Conservation (phyloP, 805 yeast species). For the Kluyveromyces aestuarii region DNA sequence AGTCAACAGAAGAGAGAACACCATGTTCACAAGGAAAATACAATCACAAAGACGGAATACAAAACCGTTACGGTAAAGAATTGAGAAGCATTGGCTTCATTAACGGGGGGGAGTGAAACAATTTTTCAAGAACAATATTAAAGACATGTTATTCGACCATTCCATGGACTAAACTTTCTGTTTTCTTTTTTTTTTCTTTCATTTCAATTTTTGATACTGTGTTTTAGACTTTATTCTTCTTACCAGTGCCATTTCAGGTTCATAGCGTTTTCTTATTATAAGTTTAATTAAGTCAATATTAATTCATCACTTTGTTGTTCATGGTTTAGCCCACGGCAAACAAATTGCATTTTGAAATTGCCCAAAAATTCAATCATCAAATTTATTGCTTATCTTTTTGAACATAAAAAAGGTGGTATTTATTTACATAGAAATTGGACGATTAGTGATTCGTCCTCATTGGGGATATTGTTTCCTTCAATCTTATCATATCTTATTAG, state of each 20-base stretch:
- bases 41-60: constrained; percentile 4
- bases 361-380: neutral
- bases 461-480: neutral
- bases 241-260: neutral
- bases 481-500: neutral
- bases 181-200: too few species aligned
- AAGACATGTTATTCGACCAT: neutral
- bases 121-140: too few species aligned
- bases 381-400: neutral
- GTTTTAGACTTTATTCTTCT: neutral
- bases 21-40: constrained; percentile 4
- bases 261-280: neutral
- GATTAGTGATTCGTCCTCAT: neutral
- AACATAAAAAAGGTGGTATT: neutral
- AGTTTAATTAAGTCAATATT: neutral
- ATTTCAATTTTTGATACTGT: too few species aligned
- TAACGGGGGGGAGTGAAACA: too few species aligned
- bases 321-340: too few species aligned
- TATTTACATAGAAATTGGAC: neutral
- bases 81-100: neutral
- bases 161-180: neutral
- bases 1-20: constrained; percentile 7
- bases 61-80: constrained; percentile 6
- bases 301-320: too few species aligned
- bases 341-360: too few species aligned